Conservation (phyloP, 2,329 filamentous ascomycete genomes). For the Xylariales sp. region DNA sequence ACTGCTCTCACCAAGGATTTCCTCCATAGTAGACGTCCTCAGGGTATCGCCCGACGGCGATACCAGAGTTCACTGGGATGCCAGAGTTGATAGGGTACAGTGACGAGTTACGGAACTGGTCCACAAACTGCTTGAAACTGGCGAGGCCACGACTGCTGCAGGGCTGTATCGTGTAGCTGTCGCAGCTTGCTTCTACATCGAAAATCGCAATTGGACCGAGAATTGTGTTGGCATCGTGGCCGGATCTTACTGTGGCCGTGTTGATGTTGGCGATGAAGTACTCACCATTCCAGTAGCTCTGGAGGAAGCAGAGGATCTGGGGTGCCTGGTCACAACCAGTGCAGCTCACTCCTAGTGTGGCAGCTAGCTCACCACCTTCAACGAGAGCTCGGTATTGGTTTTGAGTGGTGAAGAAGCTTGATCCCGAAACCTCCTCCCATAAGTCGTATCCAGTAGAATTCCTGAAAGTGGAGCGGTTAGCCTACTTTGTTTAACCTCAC, state of each 20-base stretch:
- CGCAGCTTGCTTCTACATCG: conserved; percentile 44
- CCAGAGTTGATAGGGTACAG: conserved; percentile 49
- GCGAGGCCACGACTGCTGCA: conserved; percentile 46
- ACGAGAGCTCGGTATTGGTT: conserved; percentile 47
- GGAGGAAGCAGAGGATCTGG: conserved; percentile 47
- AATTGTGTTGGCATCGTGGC: conserved; percentile 52
- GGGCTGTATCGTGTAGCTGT: conserved; percentile 52
- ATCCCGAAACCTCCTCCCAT: conserved; percentile 56
- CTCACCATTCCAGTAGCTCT: conserved; percentile 54
- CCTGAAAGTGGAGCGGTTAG: no score
- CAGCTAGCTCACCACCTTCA: conserved; percentile 48
- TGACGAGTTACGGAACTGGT: conserved; percentile 44
- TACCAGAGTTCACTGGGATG: conserved; percentile 37
- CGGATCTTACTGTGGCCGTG: conserved; percentile 39
- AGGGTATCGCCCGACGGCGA: conserved; percentile 40
- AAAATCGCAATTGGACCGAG: conserved; percentile 43
- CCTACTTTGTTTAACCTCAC: no score
- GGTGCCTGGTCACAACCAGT: conserved; percentile 45
- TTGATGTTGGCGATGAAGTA: conserved; percentile 51
- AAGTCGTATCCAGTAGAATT: conserved; percentile 54
- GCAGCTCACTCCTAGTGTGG: conserved; percentile 42
- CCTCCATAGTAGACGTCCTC: conserved; percentile 52
- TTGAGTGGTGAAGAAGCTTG: conserved; percentile 55
- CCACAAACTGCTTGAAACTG: conserved; percentile 52
- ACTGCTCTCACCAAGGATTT: conserved; percentile 44